Evolutionary conservation across 192 early-diverging fungal species (phyloP).

Genomic region (Lobulomyces angularis): DNA sequence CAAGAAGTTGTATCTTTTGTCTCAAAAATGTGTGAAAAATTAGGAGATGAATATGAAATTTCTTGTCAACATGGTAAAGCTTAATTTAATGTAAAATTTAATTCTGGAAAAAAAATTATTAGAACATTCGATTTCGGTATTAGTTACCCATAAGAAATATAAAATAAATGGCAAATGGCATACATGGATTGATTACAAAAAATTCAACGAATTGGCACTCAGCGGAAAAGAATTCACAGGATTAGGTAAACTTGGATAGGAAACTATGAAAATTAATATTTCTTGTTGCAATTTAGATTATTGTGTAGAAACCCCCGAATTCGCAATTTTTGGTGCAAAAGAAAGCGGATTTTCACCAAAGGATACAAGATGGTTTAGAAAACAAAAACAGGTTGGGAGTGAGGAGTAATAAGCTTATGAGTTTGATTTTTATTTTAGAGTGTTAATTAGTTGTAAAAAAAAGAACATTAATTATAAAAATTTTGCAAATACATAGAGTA

Average conservation of each 20-base stretch:
- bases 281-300: slow-evolving; percentile 52
- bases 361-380: slow-evolving; percentile 52
- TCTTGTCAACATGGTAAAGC: slow-evolving; percentile 44
- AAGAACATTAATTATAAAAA: too few species aligned
- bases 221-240: slow-evolving; percentile 33
- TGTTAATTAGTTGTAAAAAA: too few species aligned
- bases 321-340: slow-evolving; percentile 55
- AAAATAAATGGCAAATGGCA: slow-evolving; percentile 56
- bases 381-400: too few species aligned
- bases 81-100: too few species aligned
- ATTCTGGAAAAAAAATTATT: too few species aligned
- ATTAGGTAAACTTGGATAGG: too few species aligned
- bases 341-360: slow-evolving; percentile 59
- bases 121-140: slow-evolving; percentile 54
- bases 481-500: too few species aligned
- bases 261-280: slow-evolving; percentile 8
- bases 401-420: too few species aligned
- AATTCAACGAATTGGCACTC: slow-evolving; percentile 50
- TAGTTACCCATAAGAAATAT: slow-evolving; percentile 52
- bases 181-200: slow-evolving; percentile 62
- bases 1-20: slow-evolving; percentile 56
- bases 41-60: slow-evolving; percentile 53
- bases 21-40: slow-evolving; percentile 31
- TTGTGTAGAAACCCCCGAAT: slow-evolving; percentile 51
- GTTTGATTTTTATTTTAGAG: too few species aligned